Percentiles rank a stretch among this genome's conserved stretches.
These are phyloP conservation scores for Saccharomyces hybrid DNA, from an alignment of 1,139 yeast species.

Conservation along the genomic window DNA sequence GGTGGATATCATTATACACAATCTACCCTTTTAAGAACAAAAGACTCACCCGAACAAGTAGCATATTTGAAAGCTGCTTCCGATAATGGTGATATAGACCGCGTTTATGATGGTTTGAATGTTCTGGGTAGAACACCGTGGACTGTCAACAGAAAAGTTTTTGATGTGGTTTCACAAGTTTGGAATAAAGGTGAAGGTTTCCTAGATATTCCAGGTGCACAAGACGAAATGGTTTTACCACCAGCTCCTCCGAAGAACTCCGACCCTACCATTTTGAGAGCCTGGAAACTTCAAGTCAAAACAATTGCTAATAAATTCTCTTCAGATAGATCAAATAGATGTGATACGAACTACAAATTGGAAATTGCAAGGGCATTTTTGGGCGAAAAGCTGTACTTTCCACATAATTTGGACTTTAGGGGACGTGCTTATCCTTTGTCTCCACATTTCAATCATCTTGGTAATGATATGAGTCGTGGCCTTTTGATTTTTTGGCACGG, in stretches of 20 bases:
- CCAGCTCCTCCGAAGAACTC: slow-evolving; percentile 55
- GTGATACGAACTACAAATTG: slow-evolving; percentile 86
- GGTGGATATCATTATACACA: slow-evolving; percentile 78
- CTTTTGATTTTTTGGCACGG: slow-evolving; percentile 86
- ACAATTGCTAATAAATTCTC: slow-evolving; percentile 53
- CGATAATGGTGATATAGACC: slow-evolving; percentile 53
- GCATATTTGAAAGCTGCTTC: slow-evolving; percentile 86
- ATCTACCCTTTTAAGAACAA: slow-evolving; percentile 60
- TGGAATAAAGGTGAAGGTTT: slow-evolving; percentile 85
- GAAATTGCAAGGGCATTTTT: slow-evolving; percentile 91
- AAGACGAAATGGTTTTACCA: slow-evolving; percentile 49
- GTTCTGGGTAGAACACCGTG: slow-evolving; percentile 86
- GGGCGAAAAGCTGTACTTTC: slow-evolving; percentile 86
- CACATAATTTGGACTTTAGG: slow-evolving; percentile 89
- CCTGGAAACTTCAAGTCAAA: slow-evolving; percentile 58
- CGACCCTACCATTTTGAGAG: slow-evolving; percentile 67
- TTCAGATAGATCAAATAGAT: slow-evolving; percentile 72
- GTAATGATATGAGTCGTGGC: slow-evolving; percentile 86
- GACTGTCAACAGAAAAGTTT: slow-evolving; percentile 75
- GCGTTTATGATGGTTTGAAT: slow-evolving; percentile 74
- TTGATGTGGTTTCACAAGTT: slow-evolving; percentile 59
- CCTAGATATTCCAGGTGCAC: slow-evolving; percentile 69
- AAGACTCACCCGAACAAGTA: slow-evolving; percentile 80
- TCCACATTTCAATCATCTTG: slow-evolving; percentile 73
- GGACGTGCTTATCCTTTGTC: slow-evolving; percentile 95